Percentiles rank a stretch among this genome's conserved stretches.
Evolutionary conservation across 176 grass and related monocot genomes (phyloP).

Genomic region (Poa pratensis): DNA sequence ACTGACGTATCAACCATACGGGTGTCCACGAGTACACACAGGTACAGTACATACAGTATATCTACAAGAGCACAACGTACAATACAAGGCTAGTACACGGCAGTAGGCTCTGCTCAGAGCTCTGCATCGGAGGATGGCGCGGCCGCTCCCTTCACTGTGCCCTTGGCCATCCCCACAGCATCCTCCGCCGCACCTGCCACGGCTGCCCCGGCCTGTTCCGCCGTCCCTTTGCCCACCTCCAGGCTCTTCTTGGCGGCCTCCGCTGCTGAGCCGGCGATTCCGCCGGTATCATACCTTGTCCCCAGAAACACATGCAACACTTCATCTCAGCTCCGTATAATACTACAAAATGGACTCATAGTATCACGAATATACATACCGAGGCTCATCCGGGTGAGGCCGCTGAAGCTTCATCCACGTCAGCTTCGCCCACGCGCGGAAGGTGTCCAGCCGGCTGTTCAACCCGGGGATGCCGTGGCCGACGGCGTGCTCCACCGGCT

Average conservation of each 20-base stretch:
- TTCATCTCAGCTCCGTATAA: neutral
- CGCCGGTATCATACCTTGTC: constrained; percentile 14
- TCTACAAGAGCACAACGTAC: neutral
- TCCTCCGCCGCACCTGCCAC: constrained; percentile 44
- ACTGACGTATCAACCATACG: too few species aligned
- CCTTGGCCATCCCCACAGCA: constrained; percentile 51
- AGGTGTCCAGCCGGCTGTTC: constrained; percentile 59
- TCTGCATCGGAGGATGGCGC: constrained; percentile 12
- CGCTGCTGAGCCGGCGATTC: constrained; percentile 23
- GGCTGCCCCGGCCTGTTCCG: constrained; percentile 48
- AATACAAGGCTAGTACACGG: neutral
- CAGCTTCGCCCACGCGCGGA: constrained; percentile 60
- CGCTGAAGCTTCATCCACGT: constrained; percentile 56
- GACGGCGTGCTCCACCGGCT: constrained; percentile 69
- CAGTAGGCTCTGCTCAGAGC: constrained; percentile 5
- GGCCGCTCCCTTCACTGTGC: constrained; percentile 45
- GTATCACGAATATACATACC: neutral
- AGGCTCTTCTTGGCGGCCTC: constrained; percentile 63
- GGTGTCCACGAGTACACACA: too few species aligned
- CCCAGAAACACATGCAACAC: neutral
- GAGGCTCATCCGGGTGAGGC: constrained; percentile 38
- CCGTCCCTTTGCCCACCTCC: constrained; percentile 58
- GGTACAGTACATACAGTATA: neutral
- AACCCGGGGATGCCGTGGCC: constrained; percentile 55
- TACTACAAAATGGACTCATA: too few species aligned